Evolutionary conservation across 139 green algal genomes (phyloP), one percentile per base, ranked within the genome.

Genomic region (Edaphochlamys debaryana): DNA sequence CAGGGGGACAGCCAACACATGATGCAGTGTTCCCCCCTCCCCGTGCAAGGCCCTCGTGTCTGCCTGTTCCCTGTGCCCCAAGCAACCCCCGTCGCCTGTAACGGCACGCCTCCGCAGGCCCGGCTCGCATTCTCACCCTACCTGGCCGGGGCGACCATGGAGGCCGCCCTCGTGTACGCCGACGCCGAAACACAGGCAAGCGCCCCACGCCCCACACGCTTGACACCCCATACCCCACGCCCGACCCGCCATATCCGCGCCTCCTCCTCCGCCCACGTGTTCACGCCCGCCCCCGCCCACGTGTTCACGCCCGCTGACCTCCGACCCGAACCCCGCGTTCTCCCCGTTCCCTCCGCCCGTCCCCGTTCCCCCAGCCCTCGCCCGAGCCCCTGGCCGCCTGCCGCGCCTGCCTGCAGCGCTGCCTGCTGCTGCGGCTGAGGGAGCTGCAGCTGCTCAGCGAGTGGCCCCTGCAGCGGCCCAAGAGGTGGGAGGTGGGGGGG

Each of bases 361-460:
- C 41, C 41, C 68, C 68, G 29, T 4, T 4, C 30, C 60, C 5
- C 15, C 64, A 69, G 64, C 27, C 17, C 32, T 7, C 67, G 37
- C 73, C 73, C 19, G 73, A 69, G 56, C 27, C 58, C 17, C 60
- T 81, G 40, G n/a, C 30, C 23, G 32, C 76, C 23, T 42, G 42
- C 2, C 76, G 76, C 3, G 11, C 38, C n/a, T 3, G 27, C 20
- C 76, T 88, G 34, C 38, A 70, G 67, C 66, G 45, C 3, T 22
- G 32, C 6, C 25, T 85, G 30, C 38, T 76, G 42, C 41, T 62
- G 69, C 77, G 84, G 37, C 32, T 88, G 63, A 45, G 69, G 19
- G 79, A 86, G 64, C 79, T 86, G 34, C 79, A 84, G 79, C 72
- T 90, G 38, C 68, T 89, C 45, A 70, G 75, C 7, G 79, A 81